Percentiles rank a stretch among this genome's conserved stretches.
Conservation (phyloP, 2,329 filamentous ascomycete species). For the Xylariaceae sp. region DNA sequence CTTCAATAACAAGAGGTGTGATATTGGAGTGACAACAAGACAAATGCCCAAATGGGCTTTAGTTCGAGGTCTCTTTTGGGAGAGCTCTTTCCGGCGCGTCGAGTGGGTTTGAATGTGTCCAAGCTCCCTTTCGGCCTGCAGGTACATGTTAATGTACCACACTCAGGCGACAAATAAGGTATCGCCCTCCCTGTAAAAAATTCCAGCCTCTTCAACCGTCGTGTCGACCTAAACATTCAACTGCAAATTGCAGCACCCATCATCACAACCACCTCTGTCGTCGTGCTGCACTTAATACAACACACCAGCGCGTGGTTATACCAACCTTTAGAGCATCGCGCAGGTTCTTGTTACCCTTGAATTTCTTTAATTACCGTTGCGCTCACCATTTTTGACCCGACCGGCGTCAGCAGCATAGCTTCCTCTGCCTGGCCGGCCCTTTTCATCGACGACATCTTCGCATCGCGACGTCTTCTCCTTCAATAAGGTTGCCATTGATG, state of each 20-base stretch:
- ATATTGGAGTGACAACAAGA: no score
- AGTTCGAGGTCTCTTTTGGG: no score
- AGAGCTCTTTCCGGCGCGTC: no score
- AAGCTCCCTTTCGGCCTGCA: conserved; percentile 18
- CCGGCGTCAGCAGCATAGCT: conserved; percentile 5
- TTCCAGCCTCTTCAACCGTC: conserved; percentile 23
- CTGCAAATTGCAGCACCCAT: background rate
- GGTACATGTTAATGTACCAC: no score
- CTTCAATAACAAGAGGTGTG: no score
- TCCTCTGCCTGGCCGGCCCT: background rate
- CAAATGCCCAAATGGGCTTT: conserved; percentile 15
- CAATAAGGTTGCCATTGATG: conserved; percentile 28
- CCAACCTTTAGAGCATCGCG: conserved; percentile 9
- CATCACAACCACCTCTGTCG: no score
- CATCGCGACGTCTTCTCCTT: background rate
- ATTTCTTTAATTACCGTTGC: background rate
- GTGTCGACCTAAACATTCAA: conserved; percentile 10
- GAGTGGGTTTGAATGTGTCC: no score
- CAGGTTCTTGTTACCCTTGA: conserved; percentile 1
- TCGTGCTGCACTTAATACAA: no score
- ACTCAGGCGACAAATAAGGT: background rate
- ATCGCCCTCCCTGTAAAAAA: conserved; percentile 19
- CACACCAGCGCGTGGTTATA: conserved; percentile 9
- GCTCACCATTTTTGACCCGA: conserved; percentile 1
- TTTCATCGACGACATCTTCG: background rate